Base-by-base conservation (phyloP, 345 rosid genomes). In the Gossypium mustelinum region DNA sequence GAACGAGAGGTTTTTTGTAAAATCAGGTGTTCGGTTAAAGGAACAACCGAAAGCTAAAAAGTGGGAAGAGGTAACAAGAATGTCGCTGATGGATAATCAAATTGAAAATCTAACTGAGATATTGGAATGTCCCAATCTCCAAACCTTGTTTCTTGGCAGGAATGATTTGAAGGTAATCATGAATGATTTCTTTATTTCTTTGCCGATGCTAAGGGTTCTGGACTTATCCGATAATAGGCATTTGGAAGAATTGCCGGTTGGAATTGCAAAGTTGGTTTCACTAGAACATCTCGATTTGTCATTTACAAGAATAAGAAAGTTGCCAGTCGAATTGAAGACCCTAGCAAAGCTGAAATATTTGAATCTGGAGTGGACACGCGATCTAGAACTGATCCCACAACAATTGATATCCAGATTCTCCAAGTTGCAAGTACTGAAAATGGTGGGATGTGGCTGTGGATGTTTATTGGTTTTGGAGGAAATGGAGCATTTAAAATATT, bases 31-130 rank as follows among this genome's bases (percentile, higher is more conserved):
- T 60, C 70, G 55, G 20, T 60, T 80, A 27, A 20, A 24, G 45
- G 72, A 62, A 68, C 65, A 77, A 1, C 85, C 68, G 74, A 16
- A 41, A 7, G 61, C 64, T 17, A 57, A 69, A 72, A 62, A 59
- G n/a, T 44, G 79, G 87, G 47, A 39, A 63, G 0, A 18, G 9
- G 24, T 63, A 16, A 34, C 11, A 16, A 63, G 77, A 45, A 60
- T 82, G 45, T 81, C 87, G 11, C 1, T 81, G 58, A 71, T 79
- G 76, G 0, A 9, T 0, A 34, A 34, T 34, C 41, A 34, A 34
- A 34, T 34, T 34, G 7, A 34, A 56, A 7, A 56, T 20, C 60
- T 18, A 20, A 56, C 4, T 0, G 12, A 18, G 4, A 20, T 9
- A 9, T 9, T 20, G 25, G 12, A 1, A 18, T 56, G 11, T 11